Percentiles rank a stretch among this genome's conserved stretches.
These are phyloP conservation scores for Magnusiomyces tetraspermus DNA, from an alignment of 1,139 yeast genomes.

Conservation along the genomic window DNA sequence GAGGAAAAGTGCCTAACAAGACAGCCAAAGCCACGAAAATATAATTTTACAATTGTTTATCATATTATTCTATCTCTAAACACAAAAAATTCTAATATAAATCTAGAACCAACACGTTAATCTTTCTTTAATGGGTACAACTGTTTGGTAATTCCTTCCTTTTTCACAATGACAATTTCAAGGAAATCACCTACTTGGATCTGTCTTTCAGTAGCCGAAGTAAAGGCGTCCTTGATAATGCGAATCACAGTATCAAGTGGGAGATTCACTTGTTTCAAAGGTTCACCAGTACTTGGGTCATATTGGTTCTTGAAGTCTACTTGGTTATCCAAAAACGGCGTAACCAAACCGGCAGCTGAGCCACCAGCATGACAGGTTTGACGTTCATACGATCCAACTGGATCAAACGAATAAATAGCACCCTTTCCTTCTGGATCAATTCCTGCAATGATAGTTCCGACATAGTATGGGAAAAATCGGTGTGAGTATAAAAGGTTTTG, in stretches of 20 bases:
- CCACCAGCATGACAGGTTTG: conserved; percentile 98
- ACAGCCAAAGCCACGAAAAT: no score
- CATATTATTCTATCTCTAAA: no score
- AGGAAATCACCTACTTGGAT: conserved; percentile 96
- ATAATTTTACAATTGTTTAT: no score
- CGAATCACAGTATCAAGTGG: conserved; percentile 75
- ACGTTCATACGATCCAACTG: conserved; percentile 95
- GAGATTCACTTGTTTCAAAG: conserved; percentile 53
- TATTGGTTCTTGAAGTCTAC: conserved; percentile 89
- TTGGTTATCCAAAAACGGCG: conserved; percentile 96
- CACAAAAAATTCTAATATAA: no score
- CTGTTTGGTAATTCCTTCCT: conserved; percentile 82
- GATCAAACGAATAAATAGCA: conserved; percentile 91
- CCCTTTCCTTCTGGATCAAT: conserved; percentile 92
- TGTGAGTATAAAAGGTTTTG: conserved; percentile 88
- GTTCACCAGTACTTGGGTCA: conserved; percentile 63
- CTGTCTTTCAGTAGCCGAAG: conserved; percentile 96
- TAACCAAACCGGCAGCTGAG: conserved; percentile 88
- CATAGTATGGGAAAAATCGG: conserved; percentile 94
- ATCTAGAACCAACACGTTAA: conserved; percentile 31
- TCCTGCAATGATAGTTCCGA: conserved; percentile 89
- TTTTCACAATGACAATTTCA: conserved; percentile 81
- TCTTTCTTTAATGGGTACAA: conserved; percentile 84
- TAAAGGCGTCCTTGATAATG: conserved; percentile 85
- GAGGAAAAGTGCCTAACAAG: no score